A percentile compares a stretch with the other conserved stretches of the same genome.
phyloP scores from a whole-genome alignment of 2,329 filamentous ascomycete species.

The Scytalidium sp. region DNA sequence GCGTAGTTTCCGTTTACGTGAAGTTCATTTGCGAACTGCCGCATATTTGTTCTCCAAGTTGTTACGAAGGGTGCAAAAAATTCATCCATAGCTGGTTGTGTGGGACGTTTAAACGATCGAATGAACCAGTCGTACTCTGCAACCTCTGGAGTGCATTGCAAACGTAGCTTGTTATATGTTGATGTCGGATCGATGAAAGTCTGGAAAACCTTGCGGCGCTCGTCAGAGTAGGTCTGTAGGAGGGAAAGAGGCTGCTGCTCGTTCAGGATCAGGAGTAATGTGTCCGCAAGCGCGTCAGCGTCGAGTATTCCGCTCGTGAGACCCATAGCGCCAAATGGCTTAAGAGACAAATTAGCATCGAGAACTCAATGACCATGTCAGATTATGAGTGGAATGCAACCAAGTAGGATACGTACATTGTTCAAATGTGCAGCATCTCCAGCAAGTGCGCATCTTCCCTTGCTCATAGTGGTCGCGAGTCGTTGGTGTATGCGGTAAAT shows the following conservation, averaged over 20 bases:
- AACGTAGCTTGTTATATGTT: constrained; percentile 30
- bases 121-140: too few relatives aligned
- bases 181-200: constrained; percentile 28
- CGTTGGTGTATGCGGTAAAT: constrained; percentile 63
- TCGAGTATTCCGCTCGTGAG: constrained; percentile 45
- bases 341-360: too few relatives aligned
- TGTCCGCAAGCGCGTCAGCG: constrained; percentile 17
- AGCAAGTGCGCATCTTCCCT: constrained; percentile 53
- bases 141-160: constrained; percentile 37
- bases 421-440: constrained; percentile 63
- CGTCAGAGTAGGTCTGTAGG: constrained; percentile 3
- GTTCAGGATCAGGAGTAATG: neutral
- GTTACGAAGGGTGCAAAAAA: too few relatives aligned
- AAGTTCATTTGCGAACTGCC: too few relatives aligned
- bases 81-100: too few relatives aligned
- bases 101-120: too few relatives aligned
- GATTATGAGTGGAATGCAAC: too few relatives aligned
- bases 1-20: too few relatives aligned
- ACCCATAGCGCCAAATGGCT: constrained; percentile 37
- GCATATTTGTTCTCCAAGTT: too few relatives aligned
- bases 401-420: constrained; percentile 5
- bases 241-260: neutral
- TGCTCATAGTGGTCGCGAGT: constrained; percentile 53
- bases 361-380: too few relatives aligned
- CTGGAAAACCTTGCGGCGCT: neutral